phyloP scores from a whole-genome alignment of 2,329 filamentous ascomycete species.

The Ilyonectria robusta region DNA sequence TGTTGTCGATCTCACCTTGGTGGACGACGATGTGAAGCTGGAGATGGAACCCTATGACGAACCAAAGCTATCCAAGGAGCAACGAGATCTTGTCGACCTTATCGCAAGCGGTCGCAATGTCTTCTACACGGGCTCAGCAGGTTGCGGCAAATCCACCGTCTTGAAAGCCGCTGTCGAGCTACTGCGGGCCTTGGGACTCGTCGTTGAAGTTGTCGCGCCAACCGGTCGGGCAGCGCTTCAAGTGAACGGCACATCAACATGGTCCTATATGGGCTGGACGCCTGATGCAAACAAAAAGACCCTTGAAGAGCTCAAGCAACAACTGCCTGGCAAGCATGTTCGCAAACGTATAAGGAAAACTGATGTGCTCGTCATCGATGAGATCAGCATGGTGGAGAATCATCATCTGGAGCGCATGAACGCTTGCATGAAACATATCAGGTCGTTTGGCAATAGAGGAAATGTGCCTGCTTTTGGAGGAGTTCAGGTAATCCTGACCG shows the following conservation, averaged over 20 bases:
- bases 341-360: constrained; percentile 56
- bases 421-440: constrained; percentile 50
- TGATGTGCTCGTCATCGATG: constrained; percentile 74
- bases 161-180: constrained; percentile 40
- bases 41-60: too few relatives aligned
- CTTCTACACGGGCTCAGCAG: constrained; percentile 76
- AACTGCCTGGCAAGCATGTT: too few relatives aligned
- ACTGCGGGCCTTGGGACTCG: constrained; percentile 25
- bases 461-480: constrained; percentile 43
- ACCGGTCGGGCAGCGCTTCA: constrained; percentile 72
- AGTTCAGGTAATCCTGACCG: constrained; percentile 45
- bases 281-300: constrained; percentile 49
- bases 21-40: too few relatives aligned
- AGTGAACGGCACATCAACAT: constrained; percentile 69
- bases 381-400: constrained; percentile 77
- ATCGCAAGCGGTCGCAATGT: constrained; percentile 68
- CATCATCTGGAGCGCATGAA: constrained; percentile 45
- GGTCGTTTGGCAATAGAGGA: not conserved
- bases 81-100: constrained; percentile 54
- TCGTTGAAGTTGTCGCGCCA: constrained; percentile 69
- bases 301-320: not conserved
- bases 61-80: constrained; percentile 38
- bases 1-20: too few relatives aligned
- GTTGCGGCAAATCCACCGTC: constrained; percentile 53
- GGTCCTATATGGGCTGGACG: constrained; percentile 70